A percentile compares a stretch with the other conserved stretches of the same genome.
phyloP scores from a whole-genome alignment of 768 basidiomycete species.

The Tylopilus sp. region DNA sequence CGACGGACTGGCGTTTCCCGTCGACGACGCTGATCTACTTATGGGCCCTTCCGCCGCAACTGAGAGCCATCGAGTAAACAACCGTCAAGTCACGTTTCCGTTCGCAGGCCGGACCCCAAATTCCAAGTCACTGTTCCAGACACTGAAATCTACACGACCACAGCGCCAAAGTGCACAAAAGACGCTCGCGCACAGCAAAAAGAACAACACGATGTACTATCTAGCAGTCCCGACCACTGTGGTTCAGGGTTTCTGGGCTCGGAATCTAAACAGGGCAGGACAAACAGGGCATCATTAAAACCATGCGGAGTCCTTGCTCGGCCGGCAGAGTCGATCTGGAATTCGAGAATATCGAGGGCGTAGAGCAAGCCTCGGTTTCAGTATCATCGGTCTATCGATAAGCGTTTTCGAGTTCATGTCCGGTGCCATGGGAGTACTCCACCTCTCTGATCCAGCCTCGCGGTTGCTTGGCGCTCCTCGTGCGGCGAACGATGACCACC shows the following conservation, averaged over 20 bases:
- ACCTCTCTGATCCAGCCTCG: background rate
- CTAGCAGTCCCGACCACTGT: background rate
- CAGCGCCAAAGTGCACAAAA: background rate
- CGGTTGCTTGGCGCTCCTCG: background rate
- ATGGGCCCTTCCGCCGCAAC: slow-evolving; percentile 7
- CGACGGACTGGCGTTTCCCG: background rate
- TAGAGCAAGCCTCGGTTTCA: background rate
- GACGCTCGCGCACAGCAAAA: background rate
- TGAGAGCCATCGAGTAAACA: slow-evolving; percentile 9
- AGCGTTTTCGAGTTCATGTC: slow-evolving; percentile 10
- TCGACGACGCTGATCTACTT: background rate
- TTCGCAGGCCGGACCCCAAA: background rate
- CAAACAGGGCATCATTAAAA: slow-evolving; percentile 2
- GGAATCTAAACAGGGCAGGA: background rate
- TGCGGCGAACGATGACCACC: slow-evolving; percentile 5
- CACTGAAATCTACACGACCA: background rate
- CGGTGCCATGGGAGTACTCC: background rate
- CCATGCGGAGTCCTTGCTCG: slow-evolving; percentile 15
- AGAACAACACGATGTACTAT: background rate
- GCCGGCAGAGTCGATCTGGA: slow-evolving; percentile 43
- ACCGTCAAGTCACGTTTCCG: slow-evolving; percentile 13
- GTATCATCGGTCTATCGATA: slow-evolving; percentile 2
- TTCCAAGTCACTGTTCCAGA: no score
- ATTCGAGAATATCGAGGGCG: slow-evolving; percentile 42
- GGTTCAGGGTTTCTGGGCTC: slow-evolving; percentile 9